A percentile compares a stretch with the other conserved stretches of the same genome.
These are phyloP conservation scores for Monosporascus sp. DNA, from an alignment of 2,329 filamentous ascomycete species.

Conservation along the genomic window DNA sequence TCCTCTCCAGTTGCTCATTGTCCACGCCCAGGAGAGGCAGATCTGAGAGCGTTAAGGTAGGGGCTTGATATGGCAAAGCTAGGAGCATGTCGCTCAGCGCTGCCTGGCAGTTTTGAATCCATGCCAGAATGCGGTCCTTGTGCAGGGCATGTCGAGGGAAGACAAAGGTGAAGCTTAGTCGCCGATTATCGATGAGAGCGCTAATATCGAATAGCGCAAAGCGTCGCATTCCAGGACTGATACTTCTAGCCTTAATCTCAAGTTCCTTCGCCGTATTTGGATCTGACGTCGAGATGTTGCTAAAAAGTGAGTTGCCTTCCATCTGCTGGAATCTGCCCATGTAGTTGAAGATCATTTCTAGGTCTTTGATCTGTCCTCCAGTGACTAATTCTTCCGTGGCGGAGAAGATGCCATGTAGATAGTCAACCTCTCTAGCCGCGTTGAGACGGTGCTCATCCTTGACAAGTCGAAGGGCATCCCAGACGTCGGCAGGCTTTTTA, in stretches of 20 bases:
- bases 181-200: not conserved
- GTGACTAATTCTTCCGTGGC: conserved; percentile 7
- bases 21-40: not conserved
- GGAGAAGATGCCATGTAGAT: conserved; percentile 32
- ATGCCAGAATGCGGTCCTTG: not conserved
- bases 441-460: conserved; percentile 8
- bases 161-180: not conserved
- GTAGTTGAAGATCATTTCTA: conserved; percentile 29
- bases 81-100: not conserved
- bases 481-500: not conserved
- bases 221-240: conserved; percentile 5
- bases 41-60: not conserved
- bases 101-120: not conserved
- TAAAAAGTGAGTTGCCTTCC: conserved; percentile 3
- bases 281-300: conserved; percentile 1
- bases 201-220: conserved; percentile 1
- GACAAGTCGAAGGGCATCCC: not conserved
- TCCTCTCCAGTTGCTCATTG: not conserved
- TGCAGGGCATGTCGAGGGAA: not conserved
- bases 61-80: not conserved
- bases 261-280: not conserved
- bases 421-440: conserved; percentile 30
- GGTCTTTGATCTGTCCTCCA: conserved; percentile 24
- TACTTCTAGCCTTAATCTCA: conserved; percentile 1
- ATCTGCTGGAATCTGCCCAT: conserved; percentile 11